Conservation (phyloP, 2,329 filamentous ascomycete genomes). For the Zelopaecilomyces penicillatus region DNA sequence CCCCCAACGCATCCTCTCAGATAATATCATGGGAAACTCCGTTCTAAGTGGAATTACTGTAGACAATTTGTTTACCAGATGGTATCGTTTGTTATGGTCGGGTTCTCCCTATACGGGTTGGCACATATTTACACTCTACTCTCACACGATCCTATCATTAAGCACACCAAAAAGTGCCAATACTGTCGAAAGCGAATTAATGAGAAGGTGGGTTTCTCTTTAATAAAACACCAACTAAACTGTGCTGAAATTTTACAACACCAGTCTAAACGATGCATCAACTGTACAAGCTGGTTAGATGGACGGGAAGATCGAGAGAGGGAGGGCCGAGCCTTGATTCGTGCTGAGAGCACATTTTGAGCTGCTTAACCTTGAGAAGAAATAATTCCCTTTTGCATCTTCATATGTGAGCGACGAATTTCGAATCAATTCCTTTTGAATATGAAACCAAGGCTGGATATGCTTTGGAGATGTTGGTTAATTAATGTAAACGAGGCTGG, state of each 20-base stretch:
- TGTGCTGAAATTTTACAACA: not conserved
- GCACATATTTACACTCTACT: slow-evolving; percentile 54
- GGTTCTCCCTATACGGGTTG: slow-evolving; percentile 55
- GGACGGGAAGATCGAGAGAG: slow-evolving; percentile 34
- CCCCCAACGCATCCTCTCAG: no score
- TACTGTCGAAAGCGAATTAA: slow-evolving; percentile 58
- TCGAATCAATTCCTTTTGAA: no score
- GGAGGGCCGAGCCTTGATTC: not conserved
- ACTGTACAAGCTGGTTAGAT: slow-evolving; percentile 45
- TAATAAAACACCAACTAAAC: not conserved
- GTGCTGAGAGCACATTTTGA: no score
- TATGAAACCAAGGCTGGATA: no score
- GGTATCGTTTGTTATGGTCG: slow-evolving; percentile 58
- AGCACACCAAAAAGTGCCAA: slow-evolving; percentile 58
- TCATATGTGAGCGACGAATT: no score
- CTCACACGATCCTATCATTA: slow-evolving; percentile 60
- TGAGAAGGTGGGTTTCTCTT: slow-evolving; percentile 43
- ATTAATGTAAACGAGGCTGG: no score
- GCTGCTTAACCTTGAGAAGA: no score
- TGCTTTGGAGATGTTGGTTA: no score
- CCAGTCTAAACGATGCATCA: slow-evolving; percentile 37
- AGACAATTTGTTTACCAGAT: slow-evolving; percentile 55
- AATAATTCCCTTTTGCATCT: no score
- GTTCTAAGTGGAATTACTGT: not conserved
- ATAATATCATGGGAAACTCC: no score